A percentile compares a stretch with the other conserved stretches of the same genome.
phyloP scores from a whole-genome alignment of 306 rosid species.

The Adenanthera pavonina region DNA sequence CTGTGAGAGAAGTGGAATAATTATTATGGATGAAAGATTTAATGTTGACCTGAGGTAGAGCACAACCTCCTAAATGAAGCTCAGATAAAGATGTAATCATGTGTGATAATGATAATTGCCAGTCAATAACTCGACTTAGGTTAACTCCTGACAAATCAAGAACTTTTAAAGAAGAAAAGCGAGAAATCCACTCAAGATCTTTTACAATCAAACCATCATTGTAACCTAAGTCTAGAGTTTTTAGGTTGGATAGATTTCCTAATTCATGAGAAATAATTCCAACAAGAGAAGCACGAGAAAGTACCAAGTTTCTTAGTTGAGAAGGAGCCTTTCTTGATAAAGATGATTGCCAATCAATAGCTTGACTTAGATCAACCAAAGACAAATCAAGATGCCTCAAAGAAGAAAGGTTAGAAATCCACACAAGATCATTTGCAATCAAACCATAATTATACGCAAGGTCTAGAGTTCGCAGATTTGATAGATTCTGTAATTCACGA shows the following conservation, averaged over 20 bases:
- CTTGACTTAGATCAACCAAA: not conserved
- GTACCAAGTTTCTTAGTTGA: not conserved
- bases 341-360: not conserved
- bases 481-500: no score
- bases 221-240: not conserved
- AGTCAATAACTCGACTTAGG: not conserved
- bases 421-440: no score
- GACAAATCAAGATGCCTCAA: no score
- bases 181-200: not conserved
- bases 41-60: not conserved
- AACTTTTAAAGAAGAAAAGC: not conserved
- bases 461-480: no score
- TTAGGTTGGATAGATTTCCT: not conserved
- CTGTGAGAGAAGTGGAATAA: not conserved
- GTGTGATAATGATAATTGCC: not conserved
- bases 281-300: not conserved
- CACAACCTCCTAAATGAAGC: not conserved
- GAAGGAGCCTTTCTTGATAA: not conserved
- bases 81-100: not conserved
- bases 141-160: not conserved
- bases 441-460: no score
- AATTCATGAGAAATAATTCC: not conserved
- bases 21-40: not conserved
- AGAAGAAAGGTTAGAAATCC: no score
- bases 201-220: not conserved